Conservation (phyloP, 1,284 basidiomycete genomes). For the Leccinum pseudoinsigne region DNA sequence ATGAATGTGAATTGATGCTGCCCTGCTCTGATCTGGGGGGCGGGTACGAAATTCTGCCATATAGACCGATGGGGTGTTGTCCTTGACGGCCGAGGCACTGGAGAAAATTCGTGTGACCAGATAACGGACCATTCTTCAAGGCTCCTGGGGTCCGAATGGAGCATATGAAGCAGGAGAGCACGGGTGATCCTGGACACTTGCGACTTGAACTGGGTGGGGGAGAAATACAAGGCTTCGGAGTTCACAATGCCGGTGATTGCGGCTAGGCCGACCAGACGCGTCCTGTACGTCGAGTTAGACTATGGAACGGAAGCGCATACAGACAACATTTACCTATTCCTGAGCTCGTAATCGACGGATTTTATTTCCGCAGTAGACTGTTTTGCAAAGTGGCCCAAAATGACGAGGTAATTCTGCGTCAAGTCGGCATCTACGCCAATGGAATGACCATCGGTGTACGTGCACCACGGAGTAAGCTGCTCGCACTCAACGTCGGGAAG, state of each 20-base stretch:
- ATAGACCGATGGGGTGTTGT: conserved; percentile 71
- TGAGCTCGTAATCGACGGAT: conserved; percentile 58
- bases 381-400: conserved; percentile 67
- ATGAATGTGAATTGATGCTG: conserved; percentile 86
- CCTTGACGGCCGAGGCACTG: conserved; percentile 63
- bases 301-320: not conserved
- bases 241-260: conserved; percentile 81
- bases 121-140: conserved; percentile 67
- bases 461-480: conserved; percentile 92
- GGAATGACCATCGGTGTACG: conserved; percentile 83
- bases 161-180: conserved; percentile 72
- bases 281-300: conserved; percentile 44
- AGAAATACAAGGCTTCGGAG: conserved; percentile 84
- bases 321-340: conserved; percentile 55
- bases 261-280: conserved; percentile 83
- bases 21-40: conserved; percentile 75
- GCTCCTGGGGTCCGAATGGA: conserved; percentile 58
- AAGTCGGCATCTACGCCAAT: conserved; percentile 76
- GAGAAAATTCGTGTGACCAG: not conserved
- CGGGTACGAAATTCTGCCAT: conserved; percentile 78
- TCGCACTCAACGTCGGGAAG: not conserved
- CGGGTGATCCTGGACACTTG: conserved; percentile 77
- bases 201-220: conserved; percentile 69
- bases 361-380: conserved; percentile 53
- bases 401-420: conserved; percentile 71